These are phyloP conservation scores for Diplogelasinospora grovesii DNA, from an alignment of 495 filamentous ascomycete species.

Conservation along the genomic window DNA sequence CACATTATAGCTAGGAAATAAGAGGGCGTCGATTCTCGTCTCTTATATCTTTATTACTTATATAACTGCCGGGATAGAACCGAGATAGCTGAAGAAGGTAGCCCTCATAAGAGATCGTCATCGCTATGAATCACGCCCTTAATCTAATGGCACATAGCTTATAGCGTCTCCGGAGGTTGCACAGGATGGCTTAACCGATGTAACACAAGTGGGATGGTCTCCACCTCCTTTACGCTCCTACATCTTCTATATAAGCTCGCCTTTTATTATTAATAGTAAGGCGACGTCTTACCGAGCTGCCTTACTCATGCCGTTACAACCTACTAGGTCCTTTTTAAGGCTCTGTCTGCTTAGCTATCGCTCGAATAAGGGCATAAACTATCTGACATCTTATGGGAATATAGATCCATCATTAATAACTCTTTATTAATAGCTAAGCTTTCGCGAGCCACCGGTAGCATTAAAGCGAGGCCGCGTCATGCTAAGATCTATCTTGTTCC, in stretches of 20 bases:
- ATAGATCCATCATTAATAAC: neutral
- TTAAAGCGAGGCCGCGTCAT: neutral
- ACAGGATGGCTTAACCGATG: neutral
- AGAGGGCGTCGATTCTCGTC: no score
- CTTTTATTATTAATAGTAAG: neutral
- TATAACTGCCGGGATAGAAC: no score
- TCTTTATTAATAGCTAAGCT: neutral
- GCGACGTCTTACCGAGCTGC: neutral
- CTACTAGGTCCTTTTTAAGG: neutral
- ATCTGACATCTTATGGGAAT: neutral
- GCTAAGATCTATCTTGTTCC: neutral
- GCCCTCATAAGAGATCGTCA: neutral
- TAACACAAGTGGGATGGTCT: neutral
- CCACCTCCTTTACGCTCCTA: neutral
- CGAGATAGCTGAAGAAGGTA: neutral
- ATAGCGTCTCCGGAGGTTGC: neutral
- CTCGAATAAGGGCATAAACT: neutral
- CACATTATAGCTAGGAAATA: no score
- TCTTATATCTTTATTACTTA: no score
- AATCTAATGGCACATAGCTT: neutral
- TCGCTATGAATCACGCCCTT: neutral
- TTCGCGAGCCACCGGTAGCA: slow-evolving; percentile 1
- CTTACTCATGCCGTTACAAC: neutral
- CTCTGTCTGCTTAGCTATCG: neutral
- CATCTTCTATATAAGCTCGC: neutral